A percentile compares a stretch with the other conserved stretches of the same genome.
phyloP scores from a whole-genome alignment of 345 rosid genomes.

The Microthlaspi erraticum region DNA sequence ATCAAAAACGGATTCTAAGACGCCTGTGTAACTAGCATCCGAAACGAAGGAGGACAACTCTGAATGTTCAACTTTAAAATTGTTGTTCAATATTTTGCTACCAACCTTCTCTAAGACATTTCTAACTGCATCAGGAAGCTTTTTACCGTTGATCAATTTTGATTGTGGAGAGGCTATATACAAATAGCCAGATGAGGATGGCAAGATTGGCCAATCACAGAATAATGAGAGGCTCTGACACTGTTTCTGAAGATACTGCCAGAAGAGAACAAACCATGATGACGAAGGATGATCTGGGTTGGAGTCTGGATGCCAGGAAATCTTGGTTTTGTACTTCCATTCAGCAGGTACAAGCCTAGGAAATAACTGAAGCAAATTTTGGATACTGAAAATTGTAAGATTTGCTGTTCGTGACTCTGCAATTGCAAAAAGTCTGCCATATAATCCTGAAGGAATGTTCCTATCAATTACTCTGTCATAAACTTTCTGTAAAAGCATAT shows the following conservation, averaged over 20 bases:
- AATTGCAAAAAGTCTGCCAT: constrained; percentile 69
- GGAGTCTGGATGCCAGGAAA: constrained; percentile 72
- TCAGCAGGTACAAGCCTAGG: constrained; percentile 83
- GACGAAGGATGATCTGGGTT: constrained; percentile 66
- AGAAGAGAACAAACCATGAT: constrained; percentile 84
- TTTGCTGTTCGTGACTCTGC: constrained; percentile 71
- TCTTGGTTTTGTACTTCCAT: constrained; percentile 73
- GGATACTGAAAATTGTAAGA: constrained; percentile 58
- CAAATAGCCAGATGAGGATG: constrained; percentile 77
- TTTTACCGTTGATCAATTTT: constrained; percentile 67
- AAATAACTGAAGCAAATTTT: constrained; percentile 64
- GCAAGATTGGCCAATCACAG: constrained; percentile 94
- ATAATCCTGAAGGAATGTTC: constrained; percentile 60
- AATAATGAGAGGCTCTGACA: constrained; percentile 71
- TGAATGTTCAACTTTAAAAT: constrained; percentile 65
- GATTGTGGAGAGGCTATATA: constrained; percentile 74
- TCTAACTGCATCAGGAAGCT: constrained; percentile 64
- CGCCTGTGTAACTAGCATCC: constrained; percentile 68
- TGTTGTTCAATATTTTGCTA: constrained; percentile 72
- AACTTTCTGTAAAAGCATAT: constrained; percentile 66
- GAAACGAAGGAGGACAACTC: constrained; percentile 73
- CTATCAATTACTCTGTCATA: constrained; percentile 73
- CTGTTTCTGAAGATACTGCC: constrained; percentile 71
- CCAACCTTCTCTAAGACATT: constrained; percentile 76
- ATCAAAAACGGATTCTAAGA: constrained; percentile 74